A percentile compares a stretch with the other conserved stretches of the same genome.
Conservation (phyloP, 1,284 basidiomycete species). For the Farysia itapuensis region DNA sequence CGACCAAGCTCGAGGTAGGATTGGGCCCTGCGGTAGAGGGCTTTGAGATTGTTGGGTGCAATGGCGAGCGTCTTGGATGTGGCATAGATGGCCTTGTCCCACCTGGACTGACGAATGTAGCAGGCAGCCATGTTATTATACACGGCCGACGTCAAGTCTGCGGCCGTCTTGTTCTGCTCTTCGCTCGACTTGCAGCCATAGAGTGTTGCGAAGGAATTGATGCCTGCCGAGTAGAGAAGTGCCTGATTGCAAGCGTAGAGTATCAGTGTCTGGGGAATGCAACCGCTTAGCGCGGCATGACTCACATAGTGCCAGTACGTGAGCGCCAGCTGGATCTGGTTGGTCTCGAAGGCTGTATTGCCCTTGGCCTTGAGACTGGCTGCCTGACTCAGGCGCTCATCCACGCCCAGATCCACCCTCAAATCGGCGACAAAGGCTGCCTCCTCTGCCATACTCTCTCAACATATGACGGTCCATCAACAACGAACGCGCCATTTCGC, state of each 20-base stretch:
- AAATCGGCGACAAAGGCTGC: too few relatives aligned
- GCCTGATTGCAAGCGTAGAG: conserved; percentile 9
- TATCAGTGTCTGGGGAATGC: too few relatives aligned
- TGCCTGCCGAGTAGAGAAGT: conserved; percentile 32
- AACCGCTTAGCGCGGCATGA: background rate
- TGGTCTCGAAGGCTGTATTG: conserved; percentile 18
- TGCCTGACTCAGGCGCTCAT: conserved; percentile 17
- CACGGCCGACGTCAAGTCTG: conserved; percentile 20
- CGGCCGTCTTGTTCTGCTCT: conserved; percentile 22
- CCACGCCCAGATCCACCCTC: conserved; percentile 7
- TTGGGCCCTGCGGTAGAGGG: conserved; percentile 31
- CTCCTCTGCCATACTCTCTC: too few relatives aligned
- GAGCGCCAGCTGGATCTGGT: conserved; percentile 12
- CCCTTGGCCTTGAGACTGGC: conserved; percentile 23
- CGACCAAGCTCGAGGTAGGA: conserved; percentile 27
- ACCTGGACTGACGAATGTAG: conserved; percentile 24
- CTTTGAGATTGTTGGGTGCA: conserved; percentile 31
- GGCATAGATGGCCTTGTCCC: conserved; percentile 30
- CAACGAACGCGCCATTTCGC: too few relatives aligned
- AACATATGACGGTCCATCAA: too few relatives aligned
- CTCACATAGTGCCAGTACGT: conserved; percentile 38
- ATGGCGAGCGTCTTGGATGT: conserved; percentile 23
- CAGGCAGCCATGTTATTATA: conserved; percentile 40
- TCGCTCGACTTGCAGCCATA: conserved; percentile 29
- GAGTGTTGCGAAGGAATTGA: conserved; percentile 35